Evolutionary conservation across 768 basidiomycete species (phyloP).

Genomic region (Amanita rubescens): DNA sequence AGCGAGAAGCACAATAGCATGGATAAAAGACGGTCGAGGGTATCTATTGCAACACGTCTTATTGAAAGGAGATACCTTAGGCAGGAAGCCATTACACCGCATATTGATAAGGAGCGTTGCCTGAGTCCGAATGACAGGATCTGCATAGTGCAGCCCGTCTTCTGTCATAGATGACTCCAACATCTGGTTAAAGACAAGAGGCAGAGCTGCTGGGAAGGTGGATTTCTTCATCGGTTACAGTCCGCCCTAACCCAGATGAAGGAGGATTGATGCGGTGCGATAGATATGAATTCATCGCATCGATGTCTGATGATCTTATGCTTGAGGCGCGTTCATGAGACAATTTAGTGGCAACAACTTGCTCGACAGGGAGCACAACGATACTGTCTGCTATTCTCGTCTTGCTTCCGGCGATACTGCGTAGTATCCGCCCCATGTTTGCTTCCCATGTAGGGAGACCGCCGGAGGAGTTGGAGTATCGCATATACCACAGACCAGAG

Average conservation of each 20-base stretch:
- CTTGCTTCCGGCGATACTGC: slow-evolving; percentile 29
- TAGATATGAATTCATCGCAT: slow-evolving; percentile 88
- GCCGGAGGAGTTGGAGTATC: slow-evolving; percentile 63
- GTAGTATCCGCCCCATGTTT: slow-evolving; percentile 62
- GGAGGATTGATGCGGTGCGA: slow-evolving; percentile 53
- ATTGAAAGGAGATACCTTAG: slow-evolving; percentile 55
- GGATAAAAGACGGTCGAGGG: slow-evolving; percentile 52
- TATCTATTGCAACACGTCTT: slow-evolving; percentile 81
- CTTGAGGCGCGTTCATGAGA: slow-evolving; percentile 53
- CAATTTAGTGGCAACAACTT: slow-evolving; percentile 60
- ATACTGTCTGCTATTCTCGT: slow-evolving; percentile 58
- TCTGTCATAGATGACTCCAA: slow-evolving; percentile 65
- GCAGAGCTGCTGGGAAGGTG: slow-evolving; percentile 44
- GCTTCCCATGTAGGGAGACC: slow-evolving; percentile 75
- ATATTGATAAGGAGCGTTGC: slow-evolving; percentile 75
- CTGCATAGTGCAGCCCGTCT: slow-evolving; percentile 81
- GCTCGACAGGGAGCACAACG: slow-evolving; percentile 73
- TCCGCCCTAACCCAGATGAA: slow-evolving; percentile 17
- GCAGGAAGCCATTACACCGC: slow-evolving; percentile 67
- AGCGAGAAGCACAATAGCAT: slow-evolving; percentile 42
- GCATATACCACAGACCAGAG: slow-evolving; percentile 85
- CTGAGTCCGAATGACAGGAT: slow-evolving; percentile 54
- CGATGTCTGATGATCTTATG: slow-evolving; percentile 73
- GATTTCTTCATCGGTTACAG: slow-evolving; percentile 16
- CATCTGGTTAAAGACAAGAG: slow-evolving; percentile 78